Evolutionary conservation across 2,329 filamentous ascomycete genomes (phyloP).

Genomic region (Alternaria sp.): DNA sequence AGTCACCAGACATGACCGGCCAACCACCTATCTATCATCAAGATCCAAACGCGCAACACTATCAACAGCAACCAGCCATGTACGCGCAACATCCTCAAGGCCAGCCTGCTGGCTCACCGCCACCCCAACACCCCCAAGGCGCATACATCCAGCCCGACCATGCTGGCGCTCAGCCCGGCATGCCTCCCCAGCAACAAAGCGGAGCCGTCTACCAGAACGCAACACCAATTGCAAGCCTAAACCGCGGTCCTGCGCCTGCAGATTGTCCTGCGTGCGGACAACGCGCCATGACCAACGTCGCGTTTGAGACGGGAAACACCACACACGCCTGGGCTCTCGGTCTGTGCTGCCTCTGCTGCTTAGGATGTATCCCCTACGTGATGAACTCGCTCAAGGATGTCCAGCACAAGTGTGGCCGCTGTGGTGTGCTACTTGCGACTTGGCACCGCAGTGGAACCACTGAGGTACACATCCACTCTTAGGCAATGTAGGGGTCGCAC

Average conservation of each 20-base stretch:
- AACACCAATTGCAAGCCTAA: constrained; percentile 45
- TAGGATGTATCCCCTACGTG: constrained; percentile 61
- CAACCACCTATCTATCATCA: constrained; percentile 44
- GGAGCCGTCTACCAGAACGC: constrained; percentile 49
- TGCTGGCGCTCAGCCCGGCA: constrained; percentile 34
- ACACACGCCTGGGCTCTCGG: constrained; percentile 58
- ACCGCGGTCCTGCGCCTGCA: constrained; percentile 52
- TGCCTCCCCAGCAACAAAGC: constrained; percentile 46
- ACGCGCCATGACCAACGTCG: constrained; percentile 50
- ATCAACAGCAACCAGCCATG: constrained; percentile 16
- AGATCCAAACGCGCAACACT: constrained; percentile 37
- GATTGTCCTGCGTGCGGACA: constrained; percentile 60
- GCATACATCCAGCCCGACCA: constrained; percentile 27
- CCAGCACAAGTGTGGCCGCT: constrained; percentile 59
- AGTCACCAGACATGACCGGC: constrained; percentile 41
- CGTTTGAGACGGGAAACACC: constrained; percentile 50
- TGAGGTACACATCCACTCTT: constrained; percentile 55
- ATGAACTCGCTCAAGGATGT: constrained; percentile 60
- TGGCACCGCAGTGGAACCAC: constrained; percentile 61
- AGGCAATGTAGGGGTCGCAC: constrained; percentile 1
- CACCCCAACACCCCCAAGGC: constrained; percentile 35
- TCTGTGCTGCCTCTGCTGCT: constrained; percentile 55
- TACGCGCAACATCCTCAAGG: constrained; percentile 32
- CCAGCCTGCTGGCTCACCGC: constrained; percentile 28
- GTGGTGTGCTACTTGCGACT: constrained; percentile 56